Evolutionary conservation across 1,284 basidiomycete genomes (phyloP).

Genomic region (Leucoagaricus sp.): DNA sequence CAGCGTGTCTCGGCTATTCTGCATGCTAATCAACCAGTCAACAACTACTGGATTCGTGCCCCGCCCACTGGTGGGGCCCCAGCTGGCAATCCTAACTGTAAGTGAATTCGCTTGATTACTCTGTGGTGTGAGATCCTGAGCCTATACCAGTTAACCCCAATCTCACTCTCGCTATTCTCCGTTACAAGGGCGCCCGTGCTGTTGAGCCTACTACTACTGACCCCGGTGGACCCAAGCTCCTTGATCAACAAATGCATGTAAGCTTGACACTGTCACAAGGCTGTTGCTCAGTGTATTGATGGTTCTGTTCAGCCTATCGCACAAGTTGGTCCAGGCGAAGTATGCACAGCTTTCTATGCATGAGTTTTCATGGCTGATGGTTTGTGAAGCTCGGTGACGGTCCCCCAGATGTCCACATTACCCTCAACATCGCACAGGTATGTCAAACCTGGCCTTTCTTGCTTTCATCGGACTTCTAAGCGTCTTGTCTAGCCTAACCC

Average conservation of each 20-base stretch:
- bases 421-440: slow-evolving; percentile 29
- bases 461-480: background rate
- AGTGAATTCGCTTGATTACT: too few species aligned
- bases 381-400: slow-evolving; percentile 24
- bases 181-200: slow-evolving; percentile 43
- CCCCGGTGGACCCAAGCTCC: slow-evolving; percentile 24
- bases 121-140: too few species aligned
- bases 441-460: background rate
- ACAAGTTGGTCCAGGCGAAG: slow-evolving; percentile 28
- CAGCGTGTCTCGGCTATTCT: slow-evolving; percentile 28
- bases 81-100: slow-evolving; percentile 34
- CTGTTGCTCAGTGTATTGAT: background rate
- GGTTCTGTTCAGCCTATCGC: slow-evolving; percentile 30
- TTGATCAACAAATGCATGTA: slow-evolving; percentile 37
- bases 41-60: slow-evolving; percentile 31
- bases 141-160: slow-evolving; percentile 27
- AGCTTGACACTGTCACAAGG: slow-evolving; percentile 6
- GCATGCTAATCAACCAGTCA: slow-evolving; percentile 21
- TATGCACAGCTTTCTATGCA: background rate
- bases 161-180: slow-evolving; percentile 47
- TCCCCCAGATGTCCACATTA: slow-evolving; percentile 32
- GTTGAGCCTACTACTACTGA: slow-evolving; percentile 38
- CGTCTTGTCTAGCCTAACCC: slow-evolving; percentile 16
- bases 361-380: background rate
- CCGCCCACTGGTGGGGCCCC: slow-evolving; percentile 29